These are phyloP conservation scores for Xerocomellus dryophilus DNA, from an alignment of 768 basidiomycete genomes.

Conservation along the genomic window DNA sequence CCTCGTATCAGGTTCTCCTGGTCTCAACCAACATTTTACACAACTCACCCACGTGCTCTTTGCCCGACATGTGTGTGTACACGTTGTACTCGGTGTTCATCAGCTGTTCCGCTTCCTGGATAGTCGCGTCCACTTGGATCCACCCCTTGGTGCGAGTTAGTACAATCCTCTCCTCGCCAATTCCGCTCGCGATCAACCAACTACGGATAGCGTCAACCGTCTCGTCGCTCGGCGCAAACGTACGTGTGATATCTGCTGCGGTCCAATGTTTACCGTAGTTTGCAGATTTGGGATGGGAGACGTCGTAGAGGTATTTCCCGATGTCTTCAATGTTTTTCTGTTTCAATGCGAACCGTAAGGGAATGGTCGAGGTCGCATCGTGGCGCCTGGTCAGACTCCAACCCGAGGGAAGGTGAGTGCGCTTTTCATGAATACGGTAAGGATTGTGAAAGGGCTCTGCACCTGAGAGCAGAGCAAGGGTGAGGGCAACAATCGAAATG, in stretches of 20 bases:
- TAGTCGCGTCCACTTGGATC: slow-evolving; percentile 28
- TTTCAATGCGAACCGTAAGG: slow-evolving; percentile 31
- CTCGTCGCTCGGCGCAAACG: slow-evolving; percentile 27
- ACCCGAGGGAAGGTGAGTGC: slow-evolving; percentile 30
- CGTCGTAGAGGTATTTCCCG: slow-evolving; percentile 40
- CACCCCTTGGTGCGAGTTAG: slow-evolving; percentile 21
- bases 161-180: slow-evolving; percentile 20
- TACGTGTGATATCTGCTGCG: slow-evolving; percentile 26
- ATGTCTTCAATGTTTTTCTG: slow-evolving; percentile 33
- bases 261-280: slow-evolving; percentile 47
- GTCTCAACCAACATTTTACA: neutral
- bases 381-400: slow-evolving; percentile 41
- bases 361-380: slow-evolving; percentile 30
- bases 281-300: slow-evolving; percentile 43
- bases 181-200: slow-evolving; percentile 30
- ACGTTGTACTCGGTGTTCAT: slow-evolving; percentile 34
- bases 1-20: neutral
- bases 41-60: slow-evolving; percentile 25
- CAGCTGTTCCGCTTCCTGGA: slow-evolving; percentile 33
- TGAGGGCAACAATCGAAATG: slow-evolving; percentile 8
- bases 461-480: slow-evolving; percentile 13
- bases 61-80: slow-evolving; percentile 27
- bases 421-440: slow-evolving; percentile 41
- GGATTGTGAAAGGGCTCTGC: slow-evolving; percentile 13
- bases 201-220: slow-evolving; percentile 21